These are phyloP conservation scores for Saccharomycopsis phalli DNA, from an alignment of 1,139 yeast genomes.

Conservation along the genomic window DNA sequence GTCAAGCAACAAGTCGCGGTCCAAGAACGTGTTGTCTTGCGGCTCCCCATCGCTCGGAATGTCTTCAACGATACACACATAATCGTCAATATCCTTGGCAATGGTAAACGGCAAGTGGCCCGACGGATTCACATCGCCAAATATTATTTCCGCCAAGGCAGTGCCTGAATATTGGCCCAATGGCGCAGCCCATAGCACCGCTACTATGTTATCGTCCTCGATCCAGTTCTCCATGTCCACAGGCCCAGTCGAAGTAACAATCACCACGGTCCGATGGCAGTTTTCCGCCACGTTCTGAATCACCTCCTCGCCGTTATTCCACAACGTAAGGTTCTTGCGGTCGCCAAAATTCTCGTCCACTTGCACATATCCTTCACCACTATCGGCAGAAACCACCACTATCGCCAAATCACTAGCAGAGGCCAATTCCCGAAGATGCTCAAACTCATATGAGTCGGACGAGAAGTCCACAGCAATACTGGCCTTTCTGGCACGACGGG, in stretches of 20 bases:
- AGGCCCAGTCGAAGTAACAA: slow-evolving; percentile 51
- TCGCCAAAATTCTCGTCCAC: slow-evolving; percentile 58
- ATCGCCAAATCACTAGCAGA: slow-evolving; percentile 41
- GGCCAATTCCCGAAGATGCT: slow-evolving; percentile 31
- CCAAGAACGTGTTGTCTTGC: slow-evolving; percentile 37
- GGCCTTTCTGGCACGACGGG: slow-evolving; percentile 36
- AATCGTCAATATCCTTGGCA: slow-evolving; percentile 47
- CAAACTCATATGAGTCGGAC: slow-evolving; percentile 34
- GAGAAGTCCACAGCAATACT: slow-evolving; percentile 39
- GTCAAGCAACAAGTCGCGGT: slow-evolving; percentile 39
- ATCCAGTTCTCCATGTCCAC: slow-evolving; percentile 53
- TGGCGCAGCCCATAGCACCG: slow-evolving; percentile 47
- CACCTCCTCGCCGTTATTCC: slow-evolving; percentile 54
- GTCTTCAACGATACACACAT: slow-evolving; percentile 40
- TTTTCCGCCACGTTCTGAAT: slow-evolving; percentile 40
- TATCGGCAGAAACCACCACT: slow-evolving; percentile 42
- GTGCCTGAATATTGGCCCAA: slow-evolving; percentile 47
- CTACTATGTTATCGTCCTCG: slow-evolving; percentile 49
- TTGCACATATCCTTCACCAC: slow-evolving; percentile 53
- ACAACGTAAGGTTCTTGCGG: slow-evolving; percentile 43
- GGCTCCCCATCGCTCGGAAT: slow-evolving; percentile 35
- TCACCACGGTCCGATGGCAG: slow-evolving; percentile 47
- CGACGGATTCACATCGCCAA: slow-evolving; percentile 54
- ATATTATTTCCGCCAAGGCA: slow-evolving; percentile 41
- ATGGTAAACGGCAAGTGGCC: slow-evolving; percentile 58